Evolutionary conservation across 2,329 filamentous ascomycete species (phyloP).

Genomic region (Nothophoma quercina): DNA sequence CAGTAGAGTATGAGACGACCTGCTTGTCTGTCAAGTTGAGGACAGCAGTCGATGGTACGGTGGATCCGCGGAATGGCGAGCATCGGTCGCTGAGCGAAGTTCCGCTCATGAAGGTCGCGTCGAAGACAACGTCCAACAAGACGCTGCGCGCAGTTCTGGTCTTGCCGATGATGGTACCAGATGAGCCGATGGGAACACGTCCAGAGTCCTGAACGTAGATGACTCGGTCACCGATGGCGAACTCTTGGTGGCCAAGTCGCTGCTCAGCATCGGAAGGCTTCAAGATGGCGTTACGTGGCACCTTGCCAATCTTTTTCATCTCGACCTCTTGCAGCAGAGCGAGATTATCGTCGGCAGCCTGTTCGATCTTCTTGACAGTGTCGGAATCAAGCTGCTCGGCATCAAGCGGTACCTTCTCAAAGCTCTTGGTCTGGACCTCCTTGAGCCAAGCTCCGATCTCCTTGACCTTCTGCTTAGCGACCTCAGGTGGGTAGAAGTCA

Average conservation of each 20-base stretch:
- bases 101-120: conserved; percentile 95
- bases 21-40: conserved; percentile 87
- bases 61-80: conserved; percentile 91
- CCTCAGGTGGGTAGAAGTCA: conserved; percentile 80
- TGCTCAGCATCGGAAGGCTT: conserved; percentile 98
- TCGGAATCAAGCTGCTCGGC: conserved; percentile 95
- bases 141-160: conserved; percentile 84
- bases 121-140: conserved; percentile 91
- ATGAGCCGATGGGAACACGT: conserved; percentile 90
- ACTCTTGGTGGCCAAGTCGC: conserved; percentile 83
- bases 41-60: conserved; percentile 85
- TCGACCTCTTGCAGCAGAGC: conserved; percentile 51
- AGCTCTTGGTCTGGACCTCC: conserved; percentile 85
- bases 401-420: conserved; percentile 94
- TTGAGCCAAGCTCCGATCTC: conserved; percentile 96
- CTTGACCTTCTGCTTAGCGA: conserved; percentile 82
- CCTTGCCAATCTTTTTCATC: conserved; percentile 75
- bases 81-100: conserved; percentile 90
- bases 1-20: conserved; percentile 72
- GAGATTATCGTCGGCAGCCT: conserved; percentile 68
- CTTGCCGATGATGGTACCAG: conserved; percentile 93
- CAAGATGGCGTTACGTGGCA: conserved; percentile 85
- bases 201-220: conserved; percentile 93
- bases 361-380: conserved; percentile 81
- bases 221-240: conserved; percentile 85